Base-by-base conservation (phyloP, 2,329 filamentous ascomycete species). In the Fusarium papillatum region DNA sequence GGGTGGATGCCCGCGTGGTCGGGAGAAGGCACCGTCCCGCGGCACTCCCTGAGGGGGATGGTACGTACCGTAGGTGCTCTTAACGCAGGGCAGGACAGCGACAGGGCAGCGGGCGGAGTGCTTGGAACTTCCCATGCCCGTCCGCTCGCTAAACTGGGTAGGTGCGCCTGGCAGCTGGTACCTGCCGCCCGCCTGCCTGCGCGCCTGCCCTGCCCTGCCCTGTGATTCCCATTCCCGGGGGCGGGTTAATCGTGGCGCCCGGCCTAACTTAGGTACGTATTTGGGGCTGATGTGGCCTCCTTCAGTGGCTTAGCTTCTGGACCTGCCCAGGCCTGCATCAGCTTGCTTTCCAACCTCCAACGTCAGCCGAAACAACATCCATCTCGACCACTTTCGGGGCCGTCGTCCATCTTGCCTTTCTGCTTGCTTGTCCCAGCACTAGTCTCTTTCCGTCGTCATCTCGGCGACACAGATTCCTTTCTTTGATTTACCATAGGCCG, bases 301-400 rank as follows among this genome's bases (percentile, higher is more conserved):
- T 70, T 64, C 48, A n/a, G 76, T 77, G 76, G 76, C 76, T 78
- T 60, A 78, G 76, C 76, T 63, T 76, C 68, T 69, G 46, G 73
- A 68, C 62, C 68, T 48, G 22, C 72, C 68, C 65, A 50, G 73
- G 64, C 62, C 69, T 55, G 50, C 50, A 55, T 55, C 50, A 55
- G 50, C 50, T 55, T 55, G 31, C 50, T 31, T 34, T 55, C 50
- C 50, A 55, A 55, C 50, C 29, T 55, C 60, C 43, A 74, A 65
- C 73, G 66, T 76, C 73, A 71, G 67, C 55, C 43, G 60, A 66
- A 76, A 61, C 62, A 75, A 46, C 60, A 71, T 65, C 66, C 24
- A 50, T 34, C 50, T 75, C 64, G 50, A 65, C 66, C 36, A 46
- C 24, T 67, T 71, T 29, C 34, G 13, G 34, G 17, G 34, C 31